Evolutionary conservation across 306 rosid species (phyloP).

Genomic region (Vigna hirtella): DNA sequence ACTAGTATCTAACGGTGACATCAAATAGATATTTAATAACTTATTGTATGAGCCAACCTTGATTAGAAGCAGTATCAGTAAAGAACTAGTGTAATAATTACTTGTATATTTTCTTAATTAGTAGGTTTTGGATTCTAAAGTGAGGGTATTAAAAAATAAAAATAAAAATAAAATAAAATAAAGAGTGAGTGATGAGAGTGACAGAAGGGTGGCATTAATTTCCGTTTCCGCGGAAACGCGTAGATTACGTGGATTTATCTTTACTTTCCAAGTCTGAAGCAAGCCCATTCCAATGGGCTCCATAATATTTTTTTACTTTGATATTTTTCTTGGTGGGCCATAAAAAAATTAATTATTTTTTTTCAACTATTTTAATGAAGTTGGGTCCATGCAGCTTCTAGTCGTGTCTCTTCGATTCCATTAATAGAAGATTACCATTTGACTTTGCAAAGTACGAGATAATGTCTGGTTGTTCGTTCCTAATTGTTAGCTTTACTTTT

Average conservation of each 20-base stretch:
- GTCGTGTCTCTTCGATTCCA: constrained; percentile 12
- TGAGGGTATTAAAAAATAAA: not conserved
- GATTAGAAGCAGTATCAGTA: not conserved
- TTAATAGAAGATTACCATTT: not conserved
- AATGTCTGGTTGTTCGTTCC: not conserved
- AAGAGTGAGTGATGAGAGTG: not conserved
- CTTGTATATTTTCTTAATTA: constrained; percentile 5
- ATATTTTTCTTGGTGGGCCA: constrained; percentile 14
- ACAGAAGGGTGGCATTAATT: constrained; percentile 25
- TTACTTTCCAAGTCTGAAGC: not conserved
- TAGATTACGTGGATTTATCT: constrained; percentile 37
- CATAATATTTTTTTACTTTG: constrained; percentile 24
- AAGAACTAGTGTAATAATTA: not conserved
- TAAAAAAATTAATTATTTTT: not conserved
- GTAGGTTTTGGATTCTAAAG: not conserved
- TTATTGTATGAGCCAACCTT: not conserved
- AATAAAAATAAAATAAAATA: too few relatives aligned
- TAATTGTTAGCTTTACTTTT: not conserved
- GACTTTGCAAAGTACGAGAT: constrained; percentile 25
- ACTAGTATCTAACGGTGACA: too few relatives aligned
- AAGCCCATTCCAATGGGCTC: constrained; percentile 30
- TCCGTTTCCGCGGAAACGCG: constrained; percentile 54
- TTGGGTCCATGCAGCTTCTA: constrained; percentile 5
- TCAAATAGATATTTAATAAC: not conserved
- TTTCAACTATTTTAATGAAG: not conserved